These are phyloP conservation scores for Pythium myriotylum DNA, from an alignment of 352 stramenopile genomes.

Conservation along the genomic window DNA sequence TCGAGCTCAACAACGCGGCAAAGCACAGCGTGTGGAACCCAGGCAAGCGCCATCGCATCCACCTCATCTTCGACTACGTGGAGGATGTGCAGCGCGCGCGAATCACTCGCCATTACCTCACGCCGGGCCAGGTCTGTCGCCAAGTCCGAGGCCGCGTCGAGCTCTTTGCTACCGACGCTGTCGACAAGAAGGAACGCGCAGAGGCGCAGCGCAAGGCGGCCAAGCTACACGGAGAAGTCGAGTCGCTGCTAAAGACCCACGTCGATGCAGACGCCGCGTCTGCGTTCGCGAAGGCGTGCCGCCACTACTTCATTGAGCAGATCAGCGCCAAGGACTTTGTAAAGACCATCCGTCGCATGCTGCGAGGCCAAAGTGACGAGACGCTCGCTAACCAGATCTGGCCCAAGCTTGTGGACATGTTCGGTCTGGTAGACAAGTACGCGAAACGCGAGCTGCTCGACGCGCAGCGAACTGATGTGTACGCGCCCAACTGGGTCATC, in stretches of 20 bases:
- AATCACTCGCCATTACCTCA: conserved; percentile 33
- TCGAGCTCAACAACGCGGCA: conserved; percentile 97
- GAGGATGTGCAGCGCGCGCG: conserved; percentile 41
- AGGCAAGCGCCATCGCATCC: conserved; percentile 82
- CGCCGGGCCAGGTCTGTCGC: conserved; percentile 45
- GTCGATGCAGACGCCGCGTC: conserved; percentile 25
- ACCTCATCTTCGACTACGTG: conserved; percentile 98
- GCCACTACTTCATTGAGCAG: conserved; percentile 67
- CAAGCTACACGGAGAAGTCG: conserved; percentile 34
- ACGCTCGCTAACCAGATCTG: conserved; percentile 30
- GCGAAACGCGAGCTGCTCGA: conserved; percentile 35
- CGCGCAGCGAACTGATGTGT: conserved; percentile 27
- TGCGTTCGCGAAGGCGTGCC: conserved; percentile 36
- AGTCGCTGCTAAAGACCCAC: conserved; percentile 28
- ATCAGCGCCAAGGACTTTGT: conserved; percentile 51
- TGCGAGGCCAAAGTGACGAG: conserved; percentile 19
- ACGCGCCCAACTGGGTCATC: conserved; percentile 57
- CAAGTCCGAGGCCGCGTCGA: conserved; percentile 61
- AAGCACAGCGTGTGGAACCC: conserved; percentile 94
- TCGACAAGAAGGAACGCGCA: conserved; percentile 30
- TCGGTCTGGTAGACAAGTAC: conserved; percentile 41
- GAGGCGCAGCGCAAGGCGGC: conserved; percentile 29
- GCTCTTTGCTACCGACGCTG: conserved; percentile 30
- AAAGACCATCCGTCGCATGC: conserved; percentile 21
- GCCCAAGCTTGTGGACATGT: conserved; percentile 43